Conservation (phyloP, 441 rosid species). For the Pelargonium australe region DNA sequence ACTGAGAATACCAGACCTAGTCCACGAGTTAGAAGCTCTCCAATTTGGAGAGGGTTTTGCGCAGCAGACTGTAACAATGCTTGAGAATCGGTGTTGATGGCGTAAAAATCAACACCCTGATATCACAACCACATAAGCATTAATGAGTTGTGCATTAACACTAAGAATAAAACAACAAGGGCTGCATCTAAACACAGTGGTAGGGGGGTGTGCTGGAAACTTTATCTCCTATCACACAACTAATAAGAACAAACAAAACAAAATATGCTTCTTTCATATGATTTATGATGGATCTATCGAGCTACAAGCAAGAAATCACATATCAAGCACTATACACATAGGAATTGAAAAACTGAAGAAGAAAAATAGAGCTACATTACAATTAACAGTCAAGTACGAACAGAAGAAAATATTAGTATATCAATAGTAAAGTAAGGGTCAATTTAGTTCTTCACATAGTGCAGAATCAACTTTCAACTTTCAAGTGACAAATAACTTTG, state of each 20-base stretch:
- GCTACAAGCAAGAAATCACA: background rate
- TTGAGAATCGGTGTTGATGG: slow-evolving; percentile 91
- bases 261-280: background rate
- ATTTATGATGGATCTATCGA: background rate
- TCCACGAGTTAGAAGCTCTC: slow-evolving; percentile 95
- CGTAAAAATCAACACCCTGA: slow-evolving; percentile 87
- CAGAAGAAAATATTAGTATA: background rate
- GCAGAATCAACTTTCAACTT: no score
- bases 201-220: background rate
- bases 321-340: background rate
- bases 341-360: background rate
- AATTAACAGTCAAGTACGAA: background rate
- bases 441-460: background rate
- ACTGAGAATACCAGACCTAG: slow-evolving; percentile 43
- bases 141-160: background rate
- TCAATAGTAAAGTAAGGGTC: background rate
- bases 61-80: slow-evolving; percentile 85
- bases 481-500: no score
- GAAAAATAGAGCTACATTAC: background rate
- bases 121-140: slow-evolving; percentile 17
- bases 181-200: background rate
- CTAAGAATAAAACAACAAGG: background rate
- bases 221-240: background rate
- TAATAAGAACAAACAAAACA: background rate
- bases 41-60: slow-evolving; percentile 78